A percentile compares a stretch with the other conserved stretches of the same genome.
Evolutionary conservation across 2,329 filamentous ascomycete species (phyloP).

Genomic region (Neonectria magnoliae): DNA sequence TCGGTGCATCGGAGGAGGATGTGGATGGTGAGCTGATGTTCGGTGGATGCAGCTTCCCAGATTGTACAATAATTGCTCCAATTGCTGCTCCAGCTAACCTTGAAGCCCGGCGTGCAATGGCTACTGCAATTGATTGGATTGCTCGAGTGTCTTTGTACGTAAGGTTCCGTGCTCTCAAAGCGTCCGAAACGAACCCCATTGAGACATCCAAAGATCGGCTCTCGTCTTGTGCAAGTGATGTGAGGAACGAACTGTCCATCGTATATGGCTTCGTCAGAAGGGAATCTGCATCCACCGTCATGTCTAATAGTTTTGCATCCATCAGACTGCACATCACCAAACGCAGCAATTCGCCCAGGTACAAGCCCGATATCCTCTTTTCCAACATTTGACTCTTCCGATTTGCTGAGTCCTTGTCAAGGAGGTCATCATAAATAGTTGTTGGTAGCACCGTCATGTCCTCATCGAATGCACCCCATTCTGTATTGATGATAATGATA

Average conservation of each 20-base stretch:
- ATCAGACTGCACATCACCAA: conserved; percentile 52
- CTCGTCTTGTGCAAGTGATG: not conserved
- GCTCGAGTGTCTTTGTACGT: not conserved
- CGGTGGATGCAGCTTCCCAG: not conserved
- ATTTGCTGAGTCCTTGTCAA: conserved; percentile 76
- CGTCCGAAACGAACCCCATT: not conserved
- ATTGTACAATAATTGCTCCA: conserved; percentile 8
- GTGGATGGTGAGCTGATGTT: not conserved
- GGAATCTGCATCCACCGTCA: not conserved
- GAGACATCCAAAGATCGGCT: no score
- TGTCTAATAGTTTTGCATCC: not conserved
- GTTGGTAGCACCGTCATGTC: conserved; percentile 11
- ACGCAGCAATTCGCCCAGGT: conserved; percentile 79
- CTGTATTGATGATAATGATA: conserved; percentile 20
- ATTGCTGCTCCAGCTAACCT: conserved; percentile 6
- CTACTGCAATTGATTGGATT: not conserved
- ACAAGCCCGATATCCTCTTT: conserved; percentile 85
- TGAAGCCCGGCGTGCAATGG: conserved; percentile 11
- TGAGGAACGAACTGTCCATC: not conserved
- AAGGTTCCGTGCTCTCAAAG: not conserved
- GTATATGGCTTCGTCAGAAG: not conserved
- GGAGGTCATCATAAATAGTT: not conserved
- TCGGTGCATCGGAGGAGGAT: no score
- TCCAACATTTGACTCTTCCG: conserved; percentile 85
- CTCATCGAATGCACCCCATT: conserved; percentile 24